Percentiles rank a stretch among this genome's conserved stretches.
Conservation (phyloP, 2,329 filamentous ascomycete genomes). For the Neonectria magnoliae region DNA sequence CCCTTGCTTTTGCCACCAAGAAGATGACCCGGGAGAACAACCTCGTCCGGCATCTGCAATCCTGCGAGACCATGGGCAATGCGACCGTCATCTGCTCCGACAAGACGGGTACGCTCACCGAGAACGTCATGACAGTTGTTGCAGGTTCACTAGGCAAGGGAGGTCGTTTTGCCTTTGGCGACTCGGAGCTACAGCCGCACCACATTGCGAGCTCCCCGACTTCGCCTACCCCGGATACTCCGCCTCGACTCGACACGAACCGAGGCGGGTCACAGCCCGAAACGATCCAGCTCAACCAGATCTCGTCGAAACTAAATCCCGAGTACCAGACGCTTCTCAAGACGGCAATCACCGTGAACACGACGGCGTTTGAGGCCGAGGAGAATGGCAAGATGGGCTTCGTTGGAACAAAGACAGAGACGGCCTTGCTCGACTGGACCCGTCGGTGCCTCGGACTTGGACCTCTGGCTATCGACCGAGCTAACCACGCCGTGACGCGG, state of each 20-base stretch:
- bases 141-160: constrained; percentile 61
- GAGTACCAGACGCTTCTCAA: constrained; percentile 32
- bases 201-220: too few species aligned
- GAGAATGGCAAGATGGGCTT: constrained; percentile 55
- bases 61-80: constrained; percentile 78
- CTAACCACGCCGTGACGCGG: constrained; percentile 57
- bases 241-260: too few species aligned
- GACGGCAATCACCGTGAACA: constrained; percentile 61
- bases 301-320: constrained; percentile 22
- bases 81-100: constrained; percentile 81
- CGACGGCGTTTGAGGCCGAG: constrained; percentile 64
- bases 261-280: too few species aligned
- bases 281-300: too few species aligned
- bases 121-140: constrained; percentile 80
- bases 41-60: constrained; percentile 71
- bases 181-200: too few species aligned
- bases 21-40: constrained; percentile 77
- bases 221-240: too few species aligned
- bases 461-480: constrained; percentile 55
- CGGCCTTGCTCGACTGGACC: constrained; percentile 61
- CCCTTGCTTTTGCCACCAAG: constrained; percentile 74
- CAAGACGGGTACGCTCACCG: constrained; percentile 53
- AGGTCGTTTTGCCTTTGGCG: constrained; percentile 54
- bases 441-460: constrained; percentile 60
- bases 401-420: constrained; percentile 66